Evolutionary conservation across 768 basidiomycete species (phyloP), one percentile per base, ranked within the genome.

Genomic region (Phaeotremella fagi): DNA sequence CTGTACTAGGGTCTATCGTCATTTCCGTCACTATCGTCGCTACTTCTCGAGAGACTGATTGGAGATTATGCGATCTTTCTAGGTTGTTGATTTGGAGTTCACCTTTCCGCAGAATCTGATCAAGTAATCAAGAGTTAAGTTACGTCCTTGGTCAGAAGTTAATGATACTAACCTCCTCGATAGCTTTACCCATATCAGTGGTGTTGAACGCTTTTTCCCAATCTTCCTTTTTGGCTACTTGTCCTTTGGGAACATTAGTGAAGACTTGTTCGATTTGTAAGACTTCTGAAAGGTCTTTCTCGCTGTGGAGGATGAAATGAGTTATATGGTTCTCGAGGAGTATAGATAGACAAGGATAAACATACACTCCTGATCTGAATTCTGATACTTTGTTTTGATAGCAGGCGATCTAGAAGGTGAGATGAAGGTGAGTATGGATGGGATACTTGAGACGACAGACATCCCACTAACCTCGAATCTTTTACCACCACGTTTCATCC

Each of bases 301-400:
- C 92, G 24, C 88, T 90, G 64, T 18, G 23, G 2, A 49, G 27
- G 7, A 33, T 35, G 57, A 35, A n/a, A 9, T 9, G 33, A 45
- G 38, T 20, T 29, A 26, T 26, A 26, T 16, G 20, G 4, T 3
- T n/a, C 35, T 4, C 15, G 16, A 50, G 22, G 9, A 12, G 3
- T n/a, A 2, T 25, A 29, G 24, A 15, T 36, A 14, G 6, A 11
- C 15, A n/a, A 29, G 7, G n/a, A 15, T 16, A 14, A 25, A 78
- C 85, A 71, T 75, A 89, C 85, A 94, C 87, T 57, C 91, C 91
- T 53, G 82, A 89, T 54, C 95, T 79, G 83, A 85, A 99, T 73
- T 95, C 92, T 64, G 92, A 89, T 24, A 99, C 95, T 76, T 97
- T 97, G 77, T 99, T 99, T 80, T 97, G 94, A 79, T 98, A 99